Evolutionary conservation across 768 basidiomycete species (phyloP).

Genomic region (Pseudohyphozyma bogoriensis): DNA sequence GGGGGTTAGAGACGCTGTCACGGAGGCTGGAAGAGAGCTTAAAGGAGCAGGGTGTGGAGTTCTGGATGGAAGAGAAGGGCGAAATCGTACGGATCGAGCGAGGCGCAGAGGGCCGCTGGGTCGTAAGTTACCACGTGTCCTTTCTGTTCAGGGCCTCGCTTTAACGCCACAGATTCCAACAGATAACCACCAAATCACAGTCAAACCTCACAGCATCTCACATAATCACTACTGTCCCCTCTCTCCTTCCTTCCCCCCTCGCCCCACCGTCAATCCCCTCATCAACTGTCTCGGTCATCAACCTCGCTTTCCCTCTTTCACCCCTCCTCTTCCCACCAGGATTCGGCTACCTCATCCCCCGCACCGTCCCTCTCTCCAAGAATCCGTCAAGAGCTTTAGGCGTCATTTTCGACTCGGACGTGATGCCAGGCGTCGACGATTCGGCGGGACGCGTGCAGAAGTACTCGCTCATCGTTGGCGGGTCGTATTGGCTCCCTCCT

Average conservation of each 20-base stretch:
- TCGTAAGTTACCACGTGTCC: constrained; percentile 1
- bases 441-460: constrained; percentile 46
- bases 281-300: constrained; percentile 77
- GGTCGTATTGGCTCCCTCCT: constrained; percentile 48
- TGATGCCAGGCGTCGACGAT: constrained; percentile 55
- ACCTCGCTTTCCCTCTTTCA: constrained; percentile 60
- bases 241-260: constrained; percentile 47
- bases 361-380: constrained; percentile 36
- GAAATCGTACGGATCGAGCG: constrained; percentile 10
- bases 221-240: constrained; percentile 60
- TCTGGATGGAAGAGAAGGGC: constrained; percentile 39
- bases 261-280: constrained; percentile 46
- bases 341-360: constrained; percentile 89
- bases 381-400: constrained; percentile 57
- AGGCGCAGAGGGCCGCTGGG: constrained; percentile 3
- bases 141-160: background rate
- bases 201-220: constrained; percentile 41
- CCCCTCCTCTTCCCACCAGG: constrained; percentile 54
- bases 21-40: constrained; percentile 49
- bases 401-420: constrained; percentile 78
- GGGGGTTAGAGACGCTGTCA: constrained; percentile 63
- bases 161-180: constrained; percentile 1
- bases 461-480: constrained; percentile 82
- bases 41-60: constrained; percentile 49
- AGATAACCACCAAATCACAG: no score